These are phyloP conservation scores for Candida silvicultrix DNA, from an alignment of 805 yeast species.

Conservation along the genomic window DNA sequence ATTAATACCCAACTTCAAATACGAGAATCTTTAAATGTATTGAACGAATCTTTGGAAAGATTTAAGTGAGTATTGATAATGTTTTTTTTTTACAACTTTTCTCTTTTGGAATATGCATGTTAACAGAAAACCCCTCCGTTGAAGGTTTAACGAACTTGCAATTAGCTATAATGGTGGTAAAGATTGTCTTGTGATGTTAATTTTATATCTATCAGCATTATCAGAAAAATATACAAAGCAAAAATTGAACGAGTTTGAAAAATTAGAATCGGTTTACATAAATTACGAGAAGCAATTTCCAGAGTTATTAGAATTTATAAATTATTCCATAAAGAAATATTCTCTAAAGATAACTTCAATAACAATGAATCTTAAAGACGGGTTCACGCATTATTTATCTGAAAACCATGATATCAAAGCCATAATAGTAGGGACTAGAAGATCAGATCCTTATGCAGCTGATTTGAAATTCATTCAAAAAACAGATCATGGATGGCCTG, in stretches of 20 bases:
- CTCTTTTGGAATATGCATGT: too few relatives aligned
- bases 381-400: slow-evolving; percentile 58
- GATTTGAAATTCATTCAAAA: slow-evolving; percentile 51
- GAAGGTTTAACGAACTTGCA: slow-evolving; percentile 48
- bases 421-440: slow-evolving; percentile 81
- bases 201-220: slow-evolving; percentile 59
- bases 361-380: slow-evolving; percentile 46
- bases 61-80: slow-evolving; percentile 1
- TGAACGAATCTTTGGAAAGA: slow-evolving; percentile 5
- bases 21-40: slow-evolving; percentile 2
- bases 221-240: slow-evolving; percentile 20
- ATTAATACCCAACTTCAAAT: slow-evolving; percentile 6
- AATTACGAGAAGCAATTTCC: slow-evolving; percentile 68
- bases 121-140: too few relatives aligned
- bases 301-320: slow-evolving; percentile 63
- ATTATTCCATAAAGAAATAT: slow-evolving; percentile 45
- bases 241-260: slow-evolving; percentile 18
- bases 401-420: slow-evolving; percentile 52
- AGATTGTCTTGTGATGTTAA: slow-evolving; percentile 87
- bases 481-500: slow-evolving; percentile 93
- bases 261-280: slow-evolving; percentile 61
- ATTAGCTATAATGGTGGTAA: slow-evolving; percentile 95
- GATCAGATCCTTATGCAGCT: slow-evolving; percentile 80
- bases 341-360: slow-evolving; percentile 39
- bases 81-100: too few relatives aligned